Conservation (phyloP, 2,329 filamentous ascomycete genomes). For the Hirsutella thompsonii region DNA sequence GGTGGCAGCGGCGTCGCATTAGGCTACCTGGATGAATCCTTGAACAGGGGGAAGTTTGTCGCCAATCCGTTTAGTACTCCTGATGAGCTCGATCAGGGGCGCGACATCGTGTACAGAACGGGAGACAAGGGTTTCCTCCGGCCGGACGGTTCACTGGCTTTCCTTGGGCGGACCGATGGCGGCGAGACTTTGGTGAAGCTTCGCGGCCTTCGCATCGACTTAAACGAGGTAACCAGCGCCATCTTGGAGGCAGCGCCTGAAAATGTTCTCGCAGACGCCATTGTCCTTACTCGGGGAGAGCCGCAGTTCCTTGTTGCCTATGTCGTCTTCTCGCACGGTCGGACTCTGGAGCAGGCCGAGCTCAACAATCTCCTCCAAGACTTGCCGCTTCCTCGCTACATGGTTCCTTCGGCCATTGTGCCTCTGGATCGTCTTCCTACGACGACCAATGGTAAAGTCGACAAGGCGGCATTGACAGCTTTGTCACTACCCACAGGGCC, state of each 20-base stretch:
- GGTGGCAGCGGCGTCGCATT: slow-evolving; percentile 25
- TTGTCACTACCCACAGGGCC: background rate
- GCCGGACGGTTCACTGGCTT: slow-evolving; percentile 18
- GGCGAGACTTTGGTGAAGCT: slow-evolving; percentile 34
- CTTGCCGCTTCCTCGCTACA: slow-evolving; percentile 1
- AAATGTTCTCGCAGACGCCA: slow-evolving; percentile 9
- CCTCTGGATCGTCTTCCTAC: slow-evolving; percentile 1
- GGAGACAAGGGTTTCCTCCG: slow-evolving; percentile 24
- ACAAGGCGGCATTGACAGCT: background rate
- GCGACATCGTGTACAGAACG: slow-evolving; percentile 22
- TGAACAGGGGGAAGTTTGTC: slow-evolving; percentile 3
- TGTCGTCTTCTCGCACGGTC: slow-evolving; percentile 6
- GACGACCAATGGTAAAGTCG: slow-evolving; percentile 1
- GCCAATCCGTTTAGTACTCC: background rate
- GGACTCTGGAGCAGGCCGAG: background rate
- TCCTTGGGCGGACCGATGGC: slow-evolving; percentile 20
- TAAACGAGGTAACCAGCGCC: slow-evolving; percentile 23
- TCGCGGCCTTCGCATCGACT: slow-evolving; percentile 29
- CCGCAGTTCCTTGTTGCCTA: slow-evolving; percentile 14
- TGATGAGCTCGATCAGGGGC: slow-evolving; percentile 6
- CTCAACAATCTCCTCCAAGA: background rate
- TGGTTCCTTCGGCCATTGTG: slow-evolving; percentile 2
- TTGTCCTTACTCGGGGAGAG: slow-evolving; percentile 10
- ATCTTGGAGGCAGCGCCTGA: slow-evolving; percentile 9
- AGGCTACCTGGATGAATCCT: slow-evolving; percentile 23